Conservation (phyloP, 192 early-diverging fungal genomes). For the Backusella morwellensis region DNA sequence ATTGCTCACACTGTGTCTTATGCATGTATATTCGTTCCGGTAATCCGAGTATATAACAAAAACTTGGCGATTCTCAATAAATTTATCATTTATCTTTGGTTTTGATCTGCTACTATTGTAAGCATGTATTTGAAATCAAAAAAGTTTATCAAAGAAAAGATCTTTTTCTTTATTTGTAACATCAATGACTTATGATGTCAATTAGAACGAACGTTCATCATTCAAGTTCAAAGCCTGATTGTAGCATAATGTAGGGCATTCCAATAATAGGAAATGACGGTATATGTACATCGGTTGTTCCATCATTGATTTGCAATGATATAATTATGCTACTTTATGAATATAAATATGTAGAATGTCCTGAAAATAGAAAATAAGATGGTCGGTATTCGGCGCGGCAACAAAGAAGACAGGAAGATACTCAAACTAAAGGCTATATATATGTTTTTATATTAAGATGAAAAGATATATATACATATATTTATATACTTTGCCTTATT, state of each 20-base stretch:
- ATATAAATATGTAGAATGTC: neutral
- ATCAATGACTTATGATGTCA: neutral
- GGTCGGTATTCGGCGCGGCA: neutral
- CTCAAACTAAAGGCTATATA: neutral
- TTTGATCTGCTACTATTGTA: neutral
- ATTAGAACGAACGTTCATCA: neutral
- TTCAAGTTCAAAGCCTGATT: neutral
- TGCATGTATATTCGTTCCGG: neutral
- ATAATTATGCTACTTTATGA: neutral
- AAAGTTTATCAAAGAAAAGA: neutral
- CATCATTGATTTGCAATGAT: neutral
- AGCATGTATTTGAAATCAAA: neutral
- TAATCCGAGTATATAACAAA: neutral
- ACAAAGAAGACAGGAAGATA: neutral
- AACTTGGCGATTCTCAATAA: neutral
- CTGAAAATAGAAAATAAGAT: neutral
- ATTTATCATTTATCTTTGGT: neutral
- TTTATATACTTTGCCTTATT: neutral
- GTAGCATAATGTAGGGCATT: neutral
- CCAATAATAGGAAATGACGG: neutral
- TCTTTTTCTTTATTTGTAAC: neutral
- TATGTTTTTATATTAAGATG: neutral
- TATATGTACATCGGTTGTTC: neutral
- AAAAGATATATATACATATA: neutral
- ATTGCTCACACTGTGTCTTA: neutral